These are phyloP conservation scores for Lomentospora prolificans DNA, from an alignment of 2,329 filamentous ascomycete genomes.

Conservation along the genomic window DNA sequence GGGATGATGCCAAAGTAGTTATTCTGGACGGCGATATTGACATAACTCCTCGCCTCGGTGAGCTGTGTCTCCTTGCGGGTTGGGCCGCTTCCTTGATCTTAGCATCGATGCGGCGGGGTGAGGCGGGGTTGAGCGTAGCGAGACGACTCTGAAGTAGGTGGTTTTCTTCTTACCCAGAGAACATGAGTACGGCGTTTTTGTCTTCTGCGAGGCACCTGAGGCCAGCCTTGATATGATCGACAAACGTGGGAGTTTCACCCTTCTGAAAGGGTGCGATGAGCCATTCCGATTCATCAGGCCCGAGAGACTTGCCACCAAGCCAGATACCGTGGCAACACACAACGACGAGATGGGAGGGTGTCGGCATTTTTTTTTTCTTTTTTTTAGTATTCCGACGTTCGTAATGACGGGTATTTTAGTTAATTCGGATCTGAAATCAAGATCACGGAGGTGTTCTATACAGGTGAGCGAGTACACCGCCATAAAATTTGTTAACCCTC, in stretches of 20 bases:
- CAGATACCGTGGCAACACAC: slow-evolving; percentile 83
- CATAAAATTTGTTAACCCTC: no score
- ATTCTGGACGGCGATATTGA: slow-evolving; percentile 38
- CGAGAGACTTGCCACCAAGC: slow-evolving; percentile 44
- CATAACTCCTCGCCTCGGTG: slow-evolving; percentile 56
- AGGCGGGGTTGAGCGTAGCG: background rate
- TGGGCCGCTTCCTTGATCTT: slow-evolving; percentile 37
- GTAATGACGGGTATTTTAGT: no score
- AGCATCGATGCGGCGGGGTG: no score
- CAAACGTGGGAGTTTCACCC: slow-evolving; percentile 70
- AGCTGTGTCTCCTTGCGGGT: slow-evolving; percentile 47
- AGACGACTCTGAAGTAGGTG: background rate
- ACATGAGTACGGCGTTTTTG: slow-evolving; percentile 44
- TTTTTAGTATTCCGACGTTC: background rate
- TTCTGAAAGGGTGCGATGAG: slow-evolving; percentile 68
- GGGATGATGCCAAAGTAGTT: slow-evolving; percentile 32
- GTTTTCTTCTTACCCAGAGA: slow-evolving; percentile 53
- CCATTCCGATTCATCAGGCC: slow-evolving; percentile 52
- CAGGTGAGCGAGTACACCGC: no score
- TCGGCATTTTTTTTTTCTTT: background rate
- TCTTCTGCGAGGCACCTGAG: slow-evolving; percentile 40
- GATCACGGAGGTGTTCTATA: background rate
- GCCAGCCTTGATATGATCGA: slow-evolving; percentile 62
- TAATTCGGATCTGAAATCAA: background rate
- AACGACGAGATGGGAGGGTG: slow-evolving; percentile 50